phyloP scores from a whole-genome alignment of 306 rosid species.

The Acacia confusa region DNA sequence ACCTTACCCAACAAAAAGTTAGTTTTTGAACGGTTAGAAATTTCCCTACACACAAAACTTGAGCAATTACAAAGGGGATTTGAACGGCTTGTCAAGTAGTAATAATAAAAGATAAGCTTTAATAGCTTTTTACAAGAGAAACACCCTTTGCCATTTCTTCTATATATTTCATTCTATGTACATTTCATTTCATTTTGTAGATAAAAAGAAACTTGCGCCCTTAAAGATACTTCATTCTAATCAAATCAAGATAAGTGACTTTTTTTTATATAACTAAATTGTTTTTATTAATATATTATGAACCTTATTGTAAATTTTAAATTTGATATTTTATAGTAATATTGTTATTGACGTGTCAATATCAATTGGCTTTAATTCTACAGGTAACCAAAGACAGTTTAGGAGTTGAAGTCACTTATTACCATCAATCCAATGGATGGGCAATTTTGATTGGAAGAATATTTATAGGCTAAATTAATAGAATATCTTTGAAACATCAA shows the following conservation, averaged over 20 bases:
- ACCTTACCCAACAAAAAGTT: no score
- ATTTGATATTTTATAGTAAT: background rate
- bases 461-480: background rate
- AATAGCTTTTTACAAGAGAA: no score
- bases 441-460: background rate
- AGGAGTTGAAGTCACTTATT: background rate
- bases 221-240: no score
- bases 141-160: background rate
- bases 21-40: background rate
- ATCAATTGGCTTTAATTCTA: background rate
- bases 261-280: no score
- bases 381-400: background rate
- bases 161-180: background rate
- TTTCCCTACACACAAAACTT: background rate
- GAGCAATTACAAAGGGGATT: background rate
- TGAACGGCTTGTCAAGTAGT: no score
- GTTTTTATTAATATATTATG: background rate
- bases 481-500: background rate
- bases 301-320: background rate
- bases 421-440: background rate
- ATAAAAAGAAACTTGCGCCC: background rate
- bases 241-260: no score
- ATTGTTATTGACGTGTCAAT: background rate
- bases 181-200: background rate
- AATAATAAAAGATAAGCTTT: no score